These are phyloP conservation scores for Claviceps digitariae DNA, from an alignment of 2,329 filamentous ascomycete species.

Conservation along the genomic window DNA sequence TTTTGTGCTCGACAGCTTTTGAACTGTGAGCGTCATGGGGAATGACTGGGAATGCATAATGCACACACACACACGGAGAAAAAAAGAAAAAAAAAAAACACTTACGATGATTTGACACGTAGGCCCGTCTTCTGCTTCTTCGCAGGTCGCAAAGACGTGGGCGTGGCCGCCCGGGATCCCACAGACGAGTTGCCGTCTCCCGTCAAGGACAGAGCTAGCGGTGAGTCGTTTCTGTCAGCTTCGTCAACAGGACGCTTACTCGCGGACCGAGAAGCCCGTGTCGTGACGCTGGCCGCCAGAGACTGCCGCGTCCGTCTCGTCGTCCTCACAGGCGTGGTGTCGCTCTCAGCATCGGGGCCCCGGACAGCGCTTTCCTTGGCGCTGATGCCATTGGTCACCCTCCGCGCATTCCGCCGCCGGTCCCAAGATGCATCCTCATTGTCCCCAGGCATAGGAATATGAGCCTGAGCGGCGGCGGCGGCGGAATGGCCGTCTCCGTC, in stretches of 20 bases:
- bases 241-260: conserved; percentile 43
- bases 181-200: conserved; percentile 32
- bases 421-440: conserved; percentile 20
- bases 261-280: conserved; percentile 33
- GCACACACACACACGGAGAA: not conserved
- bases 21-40: too few relatives aligned
- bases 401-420: conserved; percentile 24
- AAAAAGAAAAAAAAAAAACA: conserved; percentile 13
- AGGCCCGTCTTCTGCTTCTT: conserved; percentile 49
- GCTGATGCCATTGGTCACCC: conserved; percentile 23
- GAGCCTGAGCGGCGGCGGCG: conserved; percentile 7
- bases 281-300: conserved; percentile 19
- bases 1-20: too few relatives aligned
- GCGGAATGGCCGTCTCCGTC: conserved; percentile 5
- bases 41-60: too few relatives aligned
- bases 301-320: conserved; percentile 24
- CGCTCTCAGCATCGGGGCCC: conserved; percentile 12
- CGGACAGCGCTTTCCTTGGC: conserved; percentile 27
- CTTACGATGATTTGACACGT: conserved; percentile 58
- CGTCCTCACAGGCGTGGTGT: conserved; percentile 19
- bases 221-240: conserved; percentile 38
- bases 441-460: conserved; percentile 16
- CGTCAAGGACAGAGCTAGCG: conserved; percentile 34
- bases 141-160: conserved; percentile 37
- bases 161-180: conserved; percentile 48